Conservation (phyloP, 805 yeast genomes). For the Cyberlindnera veronae region DNA sequence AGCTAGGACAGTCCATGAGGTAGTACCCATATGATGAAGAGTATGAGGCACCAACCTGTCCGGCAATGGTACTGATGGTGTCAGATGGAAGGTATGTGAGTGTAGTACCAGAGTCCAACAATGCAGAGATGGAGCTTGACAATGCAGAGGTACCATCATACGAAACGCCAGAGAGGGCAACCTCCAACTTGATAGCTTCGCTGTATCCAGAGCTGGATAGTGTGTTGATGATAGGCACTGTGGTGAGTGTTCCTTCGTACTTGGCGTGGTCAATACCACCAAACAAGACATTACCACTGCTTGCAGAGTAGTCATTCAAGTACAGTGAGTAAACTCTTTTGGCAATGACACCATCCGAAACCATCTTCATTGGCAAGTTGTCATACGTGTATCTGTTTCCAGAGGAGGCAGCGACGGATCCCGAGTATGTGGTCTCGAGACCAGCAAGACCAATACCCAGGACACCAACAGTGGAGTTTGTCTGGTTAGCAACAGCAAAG, state of each 20-base stretch:
- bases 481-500: constrained; percentile 69
- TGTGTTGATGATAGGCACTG: constrained; percentile 43
- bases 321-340: constrained; percentile 60
- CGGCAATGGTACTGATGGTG: constrained; percentile 35
- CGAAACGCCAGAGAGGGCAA: constrained; percentile 35
- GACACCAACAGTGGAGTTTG: constrained; percentile 66
- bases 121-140: constrained; percentile 29
- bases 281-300: constrained; percentile 56
- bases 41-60: constrained; percentile 41
- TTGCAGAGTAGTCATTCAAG: constrained; percentile 42
- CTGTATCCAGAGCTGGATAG: constrained; percentile 27
- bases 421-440: constrained; percentile 58
- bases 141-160: constrained; percentile 6
- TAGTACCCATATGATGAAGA: constrained; percentile 42
- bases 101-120: constrained; percentile 44
- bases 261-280: constrained; percentile 71
- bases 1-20: constrained; percentile 38
- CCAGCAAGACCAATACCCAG: constrained; percentile 70
- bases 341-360: constrained; percentile 51
- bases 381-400: constrained; percentile 42
- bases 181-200: constrained; percentile 43
- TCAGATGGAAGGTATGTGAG: constrained; percentile 41
- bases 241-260: constrained; percentile 47
- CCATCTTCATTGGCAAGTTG: constrained; percentile 65
- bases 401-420: constrained; percentile 19